A percentile compares a stretch with the other conserved stretches of the same genome.
Evolutionary conservation across 129 eudicot species (phyloP).

Genomic region (Smallanthus sonchifolius): DNA sequence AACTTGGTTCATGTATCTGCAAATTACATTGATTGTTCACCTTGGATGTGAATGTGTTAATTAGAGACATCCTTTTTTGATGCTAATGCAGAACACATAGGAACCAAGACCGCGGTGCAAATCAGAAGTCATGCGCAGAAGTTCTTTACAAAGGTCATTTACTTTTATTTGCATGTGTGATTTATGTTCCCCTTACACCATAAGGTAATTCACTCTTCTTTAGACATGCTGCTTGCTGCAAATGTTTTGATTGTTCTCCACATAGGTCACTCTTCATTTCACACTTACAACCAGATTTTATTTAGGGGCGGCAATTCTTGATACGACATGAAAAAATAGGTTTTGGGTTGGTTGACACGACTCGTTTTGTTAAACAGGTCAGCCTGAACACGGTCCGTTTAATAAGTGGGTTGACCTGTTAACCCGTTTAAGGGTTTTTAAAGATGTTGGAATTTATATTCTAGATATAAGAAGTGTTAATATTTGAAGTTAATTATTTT

Average conservation of each 20-base stretch:
- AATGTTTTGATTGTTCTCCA: background rate
- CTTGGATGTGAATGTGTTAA: background rate
- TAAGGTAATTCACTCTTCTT: background rate
- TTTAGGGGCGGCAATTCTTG: too few species aligned
- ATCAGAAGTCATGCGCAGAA: constrained; percentile 99
- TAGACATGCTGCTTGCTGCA: background rate
- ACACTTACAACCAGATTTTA: too few species aligned
- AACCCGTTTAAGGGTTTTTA: too few species aligned
- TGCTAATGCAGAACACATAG: constrained; percentile 88
- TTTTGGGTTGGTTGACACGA: too few species aligned
- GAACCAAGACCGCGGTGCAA: constrained; percentile 99
- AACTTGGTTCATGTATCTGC: constrained; percentile 22
- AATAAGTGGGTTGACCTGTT: too few species aligned
- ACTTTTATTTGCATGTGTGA: constrained; percentile 38
- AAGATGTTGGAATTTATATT: too few species aligned
- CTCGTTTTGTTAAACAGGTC: too few species aligned
- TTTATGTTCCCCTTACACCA: background rate
- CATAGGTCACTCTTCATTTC: background rate
- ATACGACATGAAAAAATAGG: too few species aligned
- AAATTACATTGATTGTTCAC: background rate
- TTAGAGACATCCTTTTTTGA: constrained; percentile 15
- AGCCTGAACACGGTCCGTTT: too few species aligned
- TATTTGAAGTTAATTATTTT: too few species aligned
- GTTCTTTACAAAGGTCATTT: constrained; percentile 94
- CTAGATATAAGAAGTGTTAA: too few species aligned